A percentile compares a stretch with the other conserved stretches of the same genome.
phyloP scores from a whole-genome alignment of 805 yeast genomes.

The Wickerhamiella brachini region DNA sequence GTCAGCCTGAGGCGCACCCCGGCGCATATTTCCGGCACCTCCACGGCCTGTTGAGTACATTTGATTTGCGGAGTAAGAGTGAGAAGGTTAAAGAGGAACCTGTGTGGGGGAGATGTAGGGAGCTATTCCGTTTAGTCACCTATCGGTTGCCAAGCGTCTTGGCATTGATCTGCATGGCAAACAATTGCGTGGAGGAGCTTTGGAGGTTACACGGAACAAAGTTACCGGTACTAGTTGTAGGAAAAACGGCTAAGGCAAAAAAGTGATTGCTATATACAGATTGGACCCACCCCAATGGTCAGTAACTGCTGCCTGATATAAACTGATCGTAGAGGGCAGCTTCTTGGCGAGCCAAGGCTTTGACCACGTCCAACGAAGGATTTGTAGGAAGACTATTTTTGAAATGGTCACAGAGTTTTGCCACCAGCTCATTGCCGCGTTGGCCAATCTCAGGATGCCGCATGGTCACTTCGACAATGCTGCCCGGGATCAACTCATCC shows the following conservation, averaged over 20 bases:
- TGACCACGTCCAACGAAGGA: background rate
- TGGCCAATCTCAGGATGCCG: constrained; percentile 1
- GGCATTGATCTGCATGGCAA: background rate
- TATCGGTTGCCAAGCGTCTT: background rate
- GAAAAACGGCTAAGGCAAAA: no score
- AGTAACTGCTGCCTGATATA: no score
- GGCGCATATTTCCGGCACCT: constrained; percentile 58
- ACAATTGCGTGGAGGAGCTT: no score
- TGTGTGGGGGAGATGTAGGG: background rate
- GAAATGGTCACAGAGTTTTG: background rate
- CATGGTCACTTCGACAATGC: constrained; percentile 5
- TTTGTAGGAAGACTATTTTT: background rate
- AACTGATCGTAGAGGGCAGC: background rate
- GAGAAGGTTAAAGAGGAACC: background rate
- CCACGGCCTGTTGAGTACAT: constrained; percentile 61
- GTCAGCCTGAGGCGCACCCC: constrained; percentile 34
- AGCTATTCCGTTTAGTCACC: background rate
- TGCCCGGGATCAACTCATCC: constrained; percentile 13
- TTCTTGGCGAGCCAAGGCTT: background rate
- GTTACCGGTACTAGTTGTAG: no score
- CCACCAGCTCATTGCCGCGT: constrained; percentile 2
- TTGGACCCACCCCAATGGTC: no score
- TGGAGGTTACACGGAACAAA: no score
- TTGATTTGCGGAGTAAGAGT: background rate
- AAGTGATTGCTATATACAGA: no score